These are phyloP conservation scores for Wallacemonas collosoma DNA, from an alignment of 208 protist genomes.

Conservation along the genomic window DNA sequence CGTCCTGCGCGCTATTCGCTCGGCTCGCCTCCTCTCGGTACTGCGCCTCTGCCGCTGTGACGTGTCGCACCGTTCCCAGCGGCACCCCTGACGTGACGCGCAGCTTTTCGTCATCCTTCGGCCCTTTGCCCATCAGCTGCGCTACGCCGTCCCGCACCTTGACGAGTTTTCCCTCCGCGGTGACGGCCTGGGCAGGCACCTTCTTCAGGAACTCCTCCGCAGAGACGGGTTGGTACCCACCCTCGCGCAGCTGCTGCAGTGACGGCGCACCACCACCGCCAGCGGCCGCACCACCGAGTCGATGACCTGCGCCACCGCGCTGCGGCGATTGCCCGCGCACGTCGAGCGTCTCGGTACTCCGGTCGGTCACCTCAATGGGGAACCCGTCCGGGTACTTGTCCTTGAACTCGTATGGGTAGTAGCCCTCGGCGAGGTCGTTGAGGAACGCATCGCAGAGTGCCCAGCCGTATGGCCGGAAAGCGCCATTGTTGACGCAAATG, in stretches of 20 bases:
- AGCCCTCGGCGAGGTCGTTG: slow-evolving; percentile 91
- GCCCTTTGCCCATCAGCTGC: slow-evolving; percentile 38
- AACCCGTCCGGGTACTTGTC: slow-evolving; percentile 92
- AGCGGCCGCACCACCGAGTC: slow-evolving; percentile 25
- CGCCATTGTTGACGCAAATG: slow-evolving; percentile 87
- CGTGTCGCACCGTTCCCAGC: slow-evolving; percentile 41
- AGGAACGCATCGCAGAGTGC: slow-evolving; percentile 87
- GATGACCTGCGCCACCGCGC: slow-evolving; percentile 21
- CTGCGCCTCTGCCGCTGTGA: slow-evolving; percentile 48
- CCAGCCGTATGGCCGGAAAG: slow-evolving; percentile 90
- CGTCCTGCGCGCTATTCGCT: not conserved
- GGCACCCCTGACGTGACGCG: not conserved
- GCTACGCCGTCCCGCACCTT: slow-evolving; percentile 61
- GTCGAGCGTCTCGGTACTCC: slow-evolving; percentile 36
- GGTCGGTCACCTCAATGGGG: slow-evolving; percentile 84
- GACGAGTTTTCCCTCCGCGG: slow-evolving; percentile 69
- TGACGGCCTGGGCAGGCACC: slow-evolving; percentile 68
- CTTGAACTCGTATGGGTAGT: slow-evolving; percentile 94
- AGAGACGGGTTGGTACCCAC: slow-evolving; percentile 31
- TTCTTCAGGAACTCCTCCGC: slow-evolving; percentile 67
- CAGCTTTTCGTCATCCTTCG: not conserved
- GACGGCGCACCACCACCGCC: not conserved
- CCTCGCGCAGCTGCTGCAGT: slow-evolving; percentile 14
- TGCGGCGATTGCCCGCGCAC: not conserved
- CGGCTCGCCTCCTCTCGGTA: slow-evolving; percentile 1